Evolutionary conservation across 176 grass and related monocot species (phyloP), one percentile per base, ranked within the genome.

Genomic region (Zoysia pacifica): DNA sequence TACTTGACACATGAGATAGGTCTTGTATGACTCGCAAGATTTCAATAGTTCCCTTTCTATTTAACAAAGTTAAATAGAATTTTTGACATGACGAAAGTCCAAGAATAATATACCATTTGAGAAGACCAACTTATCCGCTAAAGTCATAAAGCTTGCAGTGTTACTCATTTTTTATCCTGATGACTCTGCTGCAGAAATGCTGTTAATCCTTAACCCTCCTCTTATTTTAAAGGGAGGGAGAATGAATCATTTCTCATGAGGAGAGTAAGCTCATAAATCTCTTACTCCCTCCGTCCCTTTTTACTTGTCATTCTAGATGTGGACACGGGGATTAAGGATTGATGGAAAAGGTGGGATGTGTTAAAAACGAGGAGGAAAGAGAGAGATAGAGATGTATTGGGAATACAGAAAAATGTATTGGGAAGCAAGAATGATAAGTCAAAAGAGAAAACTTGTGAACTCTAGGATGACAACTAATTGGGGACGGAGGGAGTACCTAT

Each of bases 101-200:
- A 72, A 65, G 56, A 12, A 47, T 11, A 14, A 2, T 50, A 54
- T 48, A 59, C 0, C 28, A 79, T 48, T 67, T 11, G 28, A 28
- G 28, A 79, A 47, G 48, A 47, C 4, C 37, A 39, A 11, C 36
- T 67, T 64, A 69, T 69, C 65, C 14, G 45, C 20, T 61, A 6
- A 72, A 35, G 39, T 65, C 53, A 66, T 65, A 54, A 85, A 79
- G 58, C 62, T 52, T 52, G 48, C 12, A 39, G 1, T 9, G 11
- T 71, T 53, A 42, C 20, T 39, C 58, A 66, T 79, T 73, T 79
- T 65, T 73, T 50, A 59, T 69, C 62, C 39, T 67, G 49, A 71
- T 85, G 69, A 85, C 76, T 59, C 59, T 66, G 69, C 59, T 66
- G 68, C 74, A 49, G 49, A 28, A 19, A 41, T 85, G 76, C 52